These are phyloP conservation scores for Suhomyces chickasaworum DNA, from an alignment of 1,139 yeast species.

Conservation along the genomic window DNA sequence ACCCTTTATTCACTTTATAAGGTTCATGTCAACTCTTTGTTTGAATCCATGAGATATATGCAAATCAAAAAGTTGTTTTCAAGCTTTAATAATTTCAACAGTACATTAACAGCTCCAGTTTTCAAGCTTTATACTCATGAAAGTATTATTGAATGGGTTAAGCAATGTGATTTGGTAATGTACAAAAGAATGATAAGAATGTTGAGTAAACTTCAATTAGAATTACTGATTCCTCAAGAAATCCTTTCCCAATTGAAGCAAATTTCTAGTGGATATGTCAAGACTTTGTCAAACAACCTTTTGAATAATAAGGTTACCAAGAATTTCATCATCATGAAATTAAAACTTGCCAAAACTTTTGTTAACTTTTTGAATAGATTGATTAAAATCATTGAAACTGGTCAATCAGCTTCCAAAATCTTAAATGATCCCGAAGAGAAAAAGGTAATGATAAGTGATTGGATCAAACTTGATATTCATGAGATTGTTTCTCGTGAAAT, in stretches of 20 bases:
- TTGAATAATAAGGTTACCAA: constrained; percentile 49
- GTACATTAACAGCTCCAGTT: constrained; percentile 66
- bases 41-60: constrained; percentile 69
- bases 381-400: constrained; percentile 60
- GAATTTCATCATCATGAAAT: constrained; percentile 52
- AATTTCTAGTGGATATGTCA: constrained; percentile 45
- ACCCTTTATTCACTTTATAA: constrained; percentile 63
- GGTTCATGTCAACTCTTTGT: constrained; percentile 61
- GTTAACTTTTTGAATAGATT: constrained; percentile 57
- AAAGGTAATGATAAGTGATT: constrained; percentile 58
- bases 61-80: constrained; percentile 62
- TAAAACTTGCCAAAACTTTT: constrained; percentile 59
- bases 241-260: constrained; percentile 53
- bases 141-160: constrained; percentile 61
- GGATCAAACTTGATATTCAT: constrained; percentile 56
- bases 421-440: constrained; percentile 50
- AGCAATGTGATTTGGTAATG: constrained; percentile 63
- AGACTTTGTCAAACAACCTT: constrained; percentile 39
- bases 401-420: constrained; percentile 55
- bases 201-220: constrained; percentile 67
- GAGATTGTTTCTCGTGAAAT: constrained; percentile 56
- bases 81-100: constrained; percentile 55
- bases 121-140: constrained; percentile 58
- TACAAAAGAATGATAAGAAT: constrained; percentile 63
- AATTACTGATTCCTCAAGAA: constrained; percentile 54